These are phyloP conservation scores for Tylopilus orsonianus DNA, from an alignment of 1,284 basidiomycete species.

Conservation along the genomic window DNA sequence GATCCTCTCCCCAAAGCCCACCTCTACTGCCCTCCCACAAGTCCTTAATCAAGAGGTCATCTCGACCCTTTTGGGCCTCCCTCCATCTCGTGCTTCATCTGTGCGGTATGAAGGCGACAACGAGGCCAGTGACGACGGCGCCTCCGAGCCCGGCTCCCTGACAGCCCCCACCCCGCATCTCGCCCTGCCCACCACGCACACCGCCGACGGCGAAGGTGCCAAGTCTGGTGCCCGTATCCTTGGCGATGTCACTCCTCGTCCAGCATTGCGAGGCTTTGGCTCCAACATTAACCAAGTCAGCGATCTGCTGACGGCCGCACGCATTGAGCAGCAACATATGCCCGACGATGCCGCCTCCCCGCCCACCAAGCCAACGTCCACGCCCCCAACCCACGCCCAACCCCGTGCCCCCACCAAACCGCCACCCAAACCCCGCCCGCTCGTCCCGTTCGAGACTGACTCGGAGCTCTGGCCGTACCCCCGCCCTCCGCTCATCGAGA, in stretches of 20 bases:
- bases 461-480: slow-evolving; percentile 69
- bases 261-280: slow-evolving; percentile 39
- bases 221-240: slow-evolving; percentile 29
- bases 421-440: slow-evolving; percentile 28
- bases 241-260: slow-evolving; percentile 53
- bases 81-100: slow-evolving; percentile 52
- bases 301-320: slow-evolving; percentile 31
- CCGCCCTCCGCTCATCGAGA: slow-evolving; percentile 40
- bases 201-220: slow-evolving; percentile 14
- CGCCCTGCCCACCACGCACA: slow-evolving; percentile 16
- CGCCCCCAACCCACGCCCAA: slow-evolving; percentile 22
- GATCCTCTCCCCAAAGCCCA: slow-evolving; percentile 48
- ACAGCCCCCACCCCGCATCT: slow-evolving; percentile 38
- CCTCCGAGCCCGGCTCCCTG: slow-evolving; percentile 41
- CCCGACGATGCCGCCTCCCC: slow-evolving; percentile 5
- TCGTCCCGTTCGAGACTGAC: slow-evolving; percentile 59
- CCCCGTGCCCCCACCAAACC: slow-evolving; percentile 12
- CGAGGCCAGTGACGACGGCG: slow-evolving; percentile 50
- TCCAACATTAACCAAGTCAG: slow-evolving; percentile 35
- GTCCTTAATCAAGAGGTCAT: slow-evolving; percentile 66
- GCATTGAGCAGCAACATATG: slow-evolving; percentile 21
- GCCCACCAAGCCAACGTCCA: slow-evolving; percentile 6
- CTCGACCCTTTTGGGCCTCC: slow-evolving; percentile 52
- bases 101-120: slow-evolving; percentile 62
- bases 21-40: slow-evolving; percentile 47